Conservation (phyloP, 768 basidiomycete genomes). For the Lactarius indigo region DNA sequence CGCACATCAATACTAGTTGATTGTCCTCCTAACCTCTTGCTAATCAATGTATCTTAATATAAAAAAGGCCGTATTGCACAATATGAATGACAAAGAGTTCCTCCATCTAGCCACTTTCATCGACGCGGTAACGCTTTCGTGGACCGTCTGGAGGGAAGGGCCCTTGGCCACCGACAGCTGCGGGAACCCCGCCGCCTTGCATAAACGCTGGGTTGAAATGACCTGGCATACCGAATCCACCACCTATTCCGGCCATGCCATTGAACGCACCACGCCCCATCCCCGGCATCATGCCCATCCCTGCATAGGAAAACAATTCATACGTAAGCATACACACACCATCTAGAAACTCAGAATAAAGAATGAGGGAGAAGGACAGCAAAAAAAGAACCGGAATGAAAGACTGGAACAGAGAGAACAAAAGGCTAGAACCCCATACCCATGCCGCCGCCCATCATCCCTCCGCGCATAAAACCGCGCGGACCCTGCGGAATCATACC, state of each 20-base stretch:
- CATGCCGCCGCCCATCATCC: constrained; percentile 37
- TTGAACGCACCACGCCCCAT: constrained; percentile 25
- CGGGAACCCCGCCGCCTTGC: constrained; percentile 33
- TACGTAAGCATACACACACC: constrained; percentile 42
- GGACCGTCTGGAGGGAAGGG: constrained; percentile 46
- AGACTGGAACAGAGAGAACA: constrained; percentile 8
- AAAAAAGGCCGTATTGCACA: not conserved
- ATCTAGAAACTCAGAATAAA: constrained; percentile 24
- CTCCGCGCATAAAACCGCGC: constrained; percentile 33
- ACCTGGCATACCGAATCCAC: constrained; percentile 50
- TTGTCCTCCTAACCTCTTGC: not conserved
- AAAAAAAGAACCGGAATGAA: constrained; percentile 17
- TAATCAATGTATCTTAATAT: not conserved
- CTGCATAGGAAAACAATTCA: constrained; percentile 35
- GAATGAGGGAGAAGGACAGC: not conserved
- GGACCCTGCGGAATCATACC: constrained; percentile 39
- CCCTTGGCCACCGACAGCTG: constrained; percentile 24
- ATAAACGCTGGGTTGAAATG: constrained; percentile 79
- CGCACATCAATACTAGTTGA: constrained; percentile 11
- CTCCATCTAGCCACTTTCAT: constrained; percentile 42
- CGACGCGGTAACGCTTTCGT: constrained; percentile 53
- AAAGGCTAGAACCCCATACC: constrained; percentile 51
- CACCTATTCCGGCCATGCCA: constrained; percentile 27
- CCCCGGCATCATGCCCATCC: constrained; percentile 49
- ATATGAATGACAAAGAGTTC: constrained; percentile 1